Evolutionary conservation across 73 alveolate genomes (phyloP), one percentile per base, ranked within the genome.

Genomic region (Paramecium sexaurelia): DNA sequence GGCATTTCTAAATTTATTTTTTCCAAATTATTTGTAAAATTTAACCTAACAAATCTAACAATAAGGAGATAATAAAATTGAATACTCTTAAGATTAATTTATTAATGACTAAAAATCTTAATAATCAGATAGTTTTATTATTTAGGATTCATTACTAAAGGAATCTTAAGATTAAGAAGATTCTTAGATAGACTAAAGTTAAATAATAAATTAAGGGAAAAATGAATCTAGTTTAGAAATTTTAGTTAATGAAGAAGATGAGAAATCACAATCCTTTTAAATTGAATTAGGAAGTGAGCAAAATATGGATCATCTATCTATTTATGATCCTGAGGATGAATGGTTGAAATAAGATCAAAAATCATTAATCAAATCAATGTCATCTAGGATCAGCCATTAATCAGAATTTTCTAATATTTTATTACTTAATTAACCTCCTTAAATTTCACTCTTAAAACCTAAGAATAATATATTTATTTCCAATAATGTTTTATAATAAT

Each of bases 291-390:
- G 5, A 24, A 20, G 45, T 29, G 69, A 78, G 19, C 41, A 41
- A 45, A 78, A 75, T 29, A 92, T 92, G 78, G 98, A 95, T 27
- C 98, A 95, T 66, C 83, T 95, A 27, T 84, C 95, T 67, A 78
- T 85, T 22, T 86, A 55, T 36, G 98, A 95, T 78, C 96, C 96
- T n/a, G 98, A 95, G 11, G 98, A 95, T 87, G 95, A 95, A 67
- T 95, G 96, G 96, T 55, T 92, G 10, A 68, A 92, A 84, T 11
- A 47, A 29, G 96, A 69, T 68, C 13, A 71, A 41, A 84, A 90
- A 51, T 87, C 92, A 15, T 67, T 92, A 5, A 83, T 83, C 37
- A 92, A 91, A 39, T 75, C 92, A 22, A 88, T 88, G 75, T 22
- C 55, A 69, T 68, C 68, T n/a, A 88, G 36, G 36, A 69, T 36